Conservation (phyloP, 2,329 filamentous ascomycete species). For the Gaeumannomyces sp. region DNA sequence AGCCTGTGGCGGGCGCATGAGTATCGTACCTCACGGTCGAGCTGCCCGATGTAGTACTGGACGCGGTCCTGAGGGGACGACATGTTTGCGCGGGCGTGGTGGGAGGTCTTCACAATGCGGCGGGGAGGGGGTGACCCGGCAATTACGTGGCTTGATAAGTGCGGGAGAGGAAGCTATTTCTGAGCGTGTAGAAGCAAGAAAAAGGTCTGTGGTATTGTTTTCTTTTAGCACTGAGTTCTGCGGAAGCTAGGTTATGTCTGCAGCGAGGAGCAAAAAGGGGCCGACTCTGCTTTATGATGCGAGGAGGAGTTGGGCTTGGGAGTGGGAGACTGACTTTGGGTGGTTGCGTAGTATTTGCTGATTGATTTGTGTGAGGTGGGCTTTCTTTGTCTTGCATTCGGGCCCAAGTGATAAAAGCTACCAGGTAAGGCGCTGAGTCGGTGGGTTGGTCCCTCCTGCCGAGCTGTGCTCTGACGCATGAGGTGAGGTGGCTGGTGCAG, state of each 20-base stretch:
- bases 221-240: not conserved
- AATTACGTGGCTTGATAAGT: not conserved
- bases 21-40: constrained; percentile 68
- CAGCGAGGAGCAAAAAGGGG: not conserved
- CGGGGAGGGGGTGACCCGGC: not conserved
- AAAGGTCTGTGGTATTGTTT: not conserved
- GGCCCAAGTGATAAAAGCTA: not conserved
- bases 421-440: not conserved
- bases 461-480: not conserved
- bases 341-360: not conserved
- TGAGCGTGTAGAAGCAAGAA: not conserved
- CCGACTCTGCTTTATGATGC: not conserved
- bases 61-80: constrained; percentile 69
- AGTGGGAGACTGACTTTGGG: not conserved
- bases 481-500: not conserved
- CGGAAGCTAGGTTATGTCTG: not conserved
- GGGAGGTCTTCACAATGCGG: constrained; percentile 15
- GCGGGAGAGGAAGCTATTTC: not conserved
- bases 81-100: constrained; percentile 39
- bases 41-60: constrained; percentile 68
- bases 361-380: constrained; percentile 1
- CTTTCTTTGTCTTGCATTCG: not conserved
- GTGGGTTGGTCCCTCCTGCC: not conserved
- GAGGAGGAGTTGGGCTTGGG: not conserved
- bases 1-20: no score